Base-by-base conservation (phyloP, 2,329 filamentous ascomycete genomes). In the Fusarium virguliforme region DNA sequence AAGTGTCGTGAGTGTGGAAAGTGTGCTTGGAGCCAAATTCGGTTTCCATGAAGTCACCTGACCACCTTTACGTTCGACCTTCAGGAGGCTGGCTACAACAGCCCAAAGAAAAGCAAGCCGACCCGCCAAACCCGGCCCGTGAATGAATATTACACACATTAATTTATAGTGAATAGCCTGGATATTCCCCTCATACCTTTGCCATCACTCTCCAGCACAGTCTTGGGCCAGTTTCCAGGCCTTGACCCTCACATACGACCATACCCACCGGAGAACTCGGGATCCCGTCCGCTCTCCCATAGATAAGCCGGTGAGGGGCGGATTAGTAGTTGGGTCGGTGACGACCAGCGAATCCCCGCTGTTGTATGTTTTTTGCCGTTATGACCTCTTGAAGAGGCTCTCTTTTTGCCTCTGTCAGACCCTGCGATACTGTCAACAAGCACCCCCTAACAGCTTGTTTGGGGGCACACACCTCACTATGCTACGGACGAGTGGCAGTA, bases 281-380 rank as follows among this genome's bases (percentile, higher is more conserved):
- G 24, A 48, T 48, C 43, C 43, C 43, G 43, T 48, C 43, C 43
- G 43, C 43, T 48, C 43, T 48, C 43, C 43, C 43, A 48, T 48
- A 48, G 43, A 48, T 48, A 48, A 48, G 43, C 43, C 43, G 13
- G 43, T 48, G 43, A 48, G 43, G 43, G 43, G 43, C 43, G 24
- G 43, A 48, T 48, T 48, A 48, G 43, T 48, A 48, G 43, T 48
- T 48, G 43, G 43, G 43, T 48, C 43, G 43, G 43, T 48, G 43
- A 48, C 43, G 43, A 48, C 43, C 43, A 48, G 43, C 43, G 43
- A 48, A 48, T 48, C 43, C 24, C 43, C 24, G 43, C 43, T 48
- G 43, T 48, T 48, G 43, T 28, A 48, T 48, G 43, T 48, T 46
- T 46, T 18, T 46, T 46, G 22, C 7, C 22, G 13, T 15, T 12